These are phyloP conservation scores for Xylaria sp. DNA, from an alignment of 2,329 filamentous ascomycete genomes.

Conservation along the genomic window DNA sequence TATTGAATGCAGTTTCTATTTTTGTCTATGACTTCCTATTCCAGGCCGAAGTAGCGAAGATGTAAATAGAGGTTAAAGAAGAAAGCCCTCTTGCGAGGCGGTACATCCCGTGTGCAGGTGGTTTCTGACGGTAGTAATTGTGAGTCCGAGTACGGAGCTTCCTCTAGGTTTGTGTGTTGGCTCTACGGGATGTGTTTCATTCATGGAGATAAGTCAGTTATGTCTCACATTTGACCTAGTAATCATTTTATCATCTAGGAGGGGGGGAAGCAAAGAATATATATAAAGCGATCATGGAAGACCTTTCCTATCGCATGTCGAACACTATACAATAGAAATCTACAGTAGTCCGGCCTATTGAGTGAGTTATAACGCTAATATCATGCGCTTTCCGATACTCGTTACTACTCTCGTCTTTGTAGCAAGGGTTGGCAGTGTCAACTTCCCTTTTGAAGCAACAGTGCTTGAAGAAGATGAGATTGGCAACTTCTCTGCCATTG, in stretches of 20 bases:
- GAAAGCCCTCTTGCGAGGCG: not conserved
- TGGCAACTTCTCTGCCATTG: conserved; percentile 49
- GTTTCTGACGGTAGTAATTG: not conserved
- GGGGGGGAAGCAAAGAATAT: not conserved
- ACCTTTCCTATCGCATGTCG: not conserved
- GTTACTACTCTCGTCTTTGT: conserved; percentile 25
- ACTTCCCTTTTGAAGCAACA: conserved; percentile 44
- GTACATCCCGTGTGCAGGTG: not conserved
- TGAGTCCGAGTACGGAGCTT: conserved; percentile 8
- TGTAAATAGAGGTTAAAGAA: not conserved
- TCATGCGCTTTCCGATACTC: conserved; percentile 34
- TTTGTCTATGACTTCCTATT: not conserved
- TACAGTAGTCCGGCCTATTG: not conserved
- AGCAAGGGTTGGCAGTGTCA: conserved; percentile 28
- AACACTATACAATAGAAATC: not conserved
- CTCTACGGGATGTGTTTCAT: conserved; percentile 3
- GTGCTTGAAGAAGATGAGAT: conserved; percentile 49
- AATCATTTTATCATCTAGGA: not conserved
- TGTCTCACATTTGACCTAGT: not conserved
- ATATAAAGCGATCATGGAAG: conserved; percentile 16
- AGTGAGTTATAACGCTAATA: conserved; percentile 3
- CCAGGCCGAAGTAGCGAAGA: not conserved
- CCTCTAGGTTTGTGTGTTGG: not conserved
- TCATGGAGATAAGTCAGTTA: conserved; percentile 15
- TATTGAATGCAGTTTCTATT: not conserved